Evolutionary conservation across 164 flowering plant genomes (phyloP).

Genomic region (Saururus chinensis): DNA sequence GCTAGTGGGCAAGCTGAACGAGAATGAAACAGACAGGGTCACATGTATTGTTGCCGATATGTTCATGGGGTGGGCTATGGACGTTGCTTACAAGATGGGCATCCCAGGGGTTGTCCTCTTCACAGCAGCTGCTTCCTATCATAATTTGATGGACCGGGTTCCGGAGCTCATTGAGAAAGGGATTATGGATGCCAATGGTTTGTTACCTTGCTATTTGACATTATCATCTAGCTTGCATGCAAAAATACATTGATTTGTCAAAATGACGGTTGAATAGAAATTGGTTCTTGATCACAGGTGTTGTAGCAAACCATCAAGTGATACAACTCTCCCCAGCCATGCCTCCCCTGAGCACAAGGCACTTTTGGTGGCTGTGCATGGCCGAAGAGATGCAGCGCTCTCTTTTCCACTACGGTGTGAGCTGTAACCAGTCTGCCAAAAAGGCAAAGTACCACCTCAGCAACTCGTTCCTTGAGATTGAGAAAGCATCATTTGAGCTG

Average conservation of each 20-base stretch:
- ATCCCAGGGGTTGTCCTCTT: slow-evolving; percentile 6
- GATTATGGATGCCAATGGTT: slow-evolving; percentile 7
- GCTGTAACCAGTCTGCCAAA: background rate
- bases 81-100: slow-evolving; percentile 12
- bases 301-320: background rate
- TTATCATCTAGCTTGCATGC: no score
- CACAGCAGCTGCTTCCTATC: background rate
- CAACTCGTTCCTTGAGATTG: background rate
- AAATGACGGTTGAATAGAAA: no score
- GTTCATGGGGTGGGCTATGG: slow-evolving; percentile 2
- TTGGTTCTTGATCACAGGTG: background rate
- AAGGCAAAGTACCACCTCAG: background rate
- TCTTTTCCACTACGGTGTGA: background rate
- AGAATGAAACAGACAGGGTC: background rate
- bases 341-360: background rate
- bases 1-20: slow-evolving; percentile 6
- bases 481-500: background rate
- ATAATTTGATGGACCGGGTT: background rate
- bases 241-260: no score
- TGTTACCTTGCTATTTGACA: background rate
- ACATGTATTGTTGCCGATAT: slow-evolving; percentile 11
- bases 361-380: background rate
- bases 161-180: slow-evolving; percentile 8
- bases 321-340: background rate
- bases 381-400: background rate